Conservation (phyloP, 306 rosid genomes). For the Cicer pinnatifidum region DNA sequence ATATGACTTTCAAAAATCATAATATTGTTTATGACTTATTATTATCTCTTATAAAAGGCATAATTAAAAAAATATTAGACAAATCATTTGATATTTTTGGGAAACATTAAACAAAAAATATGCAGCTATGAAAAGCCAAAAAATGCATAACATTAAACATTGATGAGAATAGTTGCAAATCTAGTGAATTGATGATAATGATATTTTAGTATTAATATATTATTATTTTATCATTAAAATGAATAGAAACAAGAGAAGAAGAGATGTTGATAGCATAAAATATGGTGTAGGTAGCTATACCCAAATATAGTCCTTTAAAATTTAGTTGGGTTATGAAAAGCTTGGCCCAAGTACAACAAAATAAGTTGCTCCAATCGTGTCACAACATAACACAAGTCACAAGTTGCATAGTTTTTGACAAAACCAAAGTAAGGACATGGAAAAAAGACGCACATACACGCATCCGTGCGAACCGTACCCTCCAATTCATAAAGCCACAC, state of each 20-base stretch:
- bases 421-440: neutral
- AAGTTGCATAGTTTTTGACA: neutral
- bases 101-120: too few relatives aligned
- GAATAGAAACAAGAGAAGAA: neutral
- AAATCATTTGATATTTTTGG: too few relatives aligned
- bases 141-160: too few relatives aligned
- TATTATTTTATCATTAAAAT: too few relatives aligned
- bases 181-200: too few relatives aligned
- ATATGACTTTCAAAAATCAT: too few relatives aligned
- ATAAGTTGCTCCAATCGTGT: neutral
- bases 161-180: too few relatives aligned
- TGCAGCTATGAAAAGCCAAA: too few relatives aligned
- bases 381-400: neutral
- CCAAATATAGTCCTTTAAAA: neutral
- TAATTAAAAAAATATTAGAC: too few relatives aligned
- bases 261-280: neutral
- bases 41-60: too few relatives aligned
- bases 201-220: too few relatives aligned
- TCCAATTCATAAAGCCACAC: neutral
- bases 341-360: neutral
- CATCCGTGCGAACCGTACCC: constrained; percentile 51
- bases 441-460: neutral
- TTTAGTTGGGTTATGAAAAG: neutral
- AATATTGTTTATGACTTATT: too few relatives aligned
- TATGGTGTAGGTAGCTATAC: neutral